Base-by-base conservation (phyloP, 345 rosid genomes). In the Corchorus capsularis region DNA sequence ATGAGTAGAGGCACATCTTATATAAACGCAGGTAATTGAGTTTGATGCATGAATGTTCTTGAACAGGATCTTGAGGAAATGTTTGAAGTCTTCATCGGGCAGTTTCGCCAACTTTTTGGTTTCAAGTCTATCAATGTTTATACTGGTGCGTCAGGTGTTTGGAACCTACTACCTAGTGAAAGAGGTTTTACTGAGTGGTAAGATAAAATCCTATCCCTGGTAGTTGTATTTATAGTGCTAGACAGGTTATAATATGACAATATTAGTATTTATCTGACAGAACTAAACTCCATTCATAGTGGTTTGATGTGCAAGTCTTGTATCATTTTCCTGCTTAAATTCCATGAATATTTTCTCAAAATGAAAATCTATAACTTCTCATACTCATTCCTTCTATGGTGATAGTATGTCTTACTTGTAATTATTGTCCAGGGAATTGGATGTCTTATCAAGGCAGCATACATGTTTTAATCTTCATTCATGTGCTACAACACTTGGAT, bases 151-250 rank as follows among this genome's bases (percentile, higher is more conserved):
- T 77, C 88, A 63, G 96, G 94, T 72, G 71, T 78, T 37, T 92
- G 72, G 84, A 86, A 85, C 62, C 86, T 92, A 69, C 85, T 91
- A 80, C 85, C 87, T 57, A 89, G 98, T 78, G 93, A 91, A 75
- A 89, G 80, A 85, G 98, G 98, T 79, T 93, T 96, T 85, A 85
- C 99, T 20, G 91, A 93, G 79, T 93, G 98, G 99, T 92, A 79
- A 84, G 79, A 75, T 39, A 69, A 74, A 49, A 69, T 69, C 59
- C 9, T 64, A n/a, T 46, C 75, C 12, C 27, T 69, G 37, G 49
- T 46, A 22, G 12, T 45, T 20, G 20, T 46, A 52, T 69, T 17
- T 52, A 27, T 17, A 17, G 45, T 69, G 55, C 59, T 14, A 8
- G 59, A 32, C 7, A 14, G 10, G 22, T 13, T 45, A 41, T 9